A percentile compares a stretch with the other conserved stretches of the same genome.
Evolutionary conservation across 257 asterid genomes (phyloP).

Genomic region (Solanum sparsipilum): DNA sequence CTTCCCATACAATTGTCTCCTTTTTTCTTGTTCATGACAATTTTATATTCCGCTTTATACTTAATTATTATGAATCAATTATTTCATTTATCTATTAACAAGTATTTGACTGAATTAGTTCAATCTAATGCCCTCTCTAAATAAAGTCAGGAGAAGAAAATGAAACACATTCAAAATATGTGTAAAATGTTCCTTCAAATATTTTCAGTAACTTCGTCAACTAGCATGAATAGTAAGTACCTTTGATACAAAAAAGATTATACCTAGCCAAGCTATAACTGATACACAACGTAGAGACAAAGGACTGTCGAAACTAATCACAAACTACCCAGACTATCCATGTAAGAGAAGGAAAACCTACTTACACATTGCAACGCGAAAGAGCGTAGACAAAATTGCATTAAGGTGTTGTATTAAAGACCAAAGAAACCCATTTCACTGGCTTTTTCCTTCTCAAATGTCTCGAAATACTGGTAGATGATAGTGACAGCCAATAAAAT

Average conservation of each 20-base stretch:
- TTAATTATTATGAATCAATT: too few species aligned
- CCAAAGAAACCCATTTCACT: slow-evolving; percentile 89
- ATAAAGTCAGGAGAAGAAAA: too few species aligned
- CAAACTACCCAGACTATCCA: background rate
- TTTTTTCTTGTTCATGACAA: too few species aligned
- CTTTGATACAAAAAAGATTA: background rate
- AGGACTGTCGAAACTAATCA: background rate
- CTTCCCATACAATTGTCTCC: too few species aligned
- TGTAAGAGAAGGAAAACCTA: slow-evolving; percentile 6
- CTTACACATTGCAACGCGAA: slow-evolving; percentile 20
- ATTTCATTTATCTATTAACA: too few species aligned
- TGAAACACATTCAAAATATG: background rate
- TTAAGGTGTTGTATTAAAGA: slow-evolving; percentile 21
- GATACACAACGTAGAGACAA: background rate
- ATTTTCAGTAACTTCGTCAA: background rate
- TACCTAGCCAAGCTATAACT: background rate
- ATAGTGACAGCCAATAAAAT: slow-evolving; percentile 78
- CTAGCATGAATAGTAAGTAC: background rate
- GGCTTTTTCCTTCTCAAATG: slow-evolving; percentile 88
- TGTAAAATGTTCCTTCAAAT: background rate
- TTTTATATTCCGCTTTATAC: too few species aligned
- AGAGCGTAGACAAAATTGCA: slow-evolving; percentile 2
- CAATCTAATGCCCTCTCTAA: too few species aligned
- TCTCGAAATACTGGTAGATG: slow-evolving; percentile 83
- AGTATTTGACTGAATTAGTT: too few species aligned